Conservation (phyloP, 2,329 filamentous ascomycete genomes). For the Dactylellina leptospora region DNA sequence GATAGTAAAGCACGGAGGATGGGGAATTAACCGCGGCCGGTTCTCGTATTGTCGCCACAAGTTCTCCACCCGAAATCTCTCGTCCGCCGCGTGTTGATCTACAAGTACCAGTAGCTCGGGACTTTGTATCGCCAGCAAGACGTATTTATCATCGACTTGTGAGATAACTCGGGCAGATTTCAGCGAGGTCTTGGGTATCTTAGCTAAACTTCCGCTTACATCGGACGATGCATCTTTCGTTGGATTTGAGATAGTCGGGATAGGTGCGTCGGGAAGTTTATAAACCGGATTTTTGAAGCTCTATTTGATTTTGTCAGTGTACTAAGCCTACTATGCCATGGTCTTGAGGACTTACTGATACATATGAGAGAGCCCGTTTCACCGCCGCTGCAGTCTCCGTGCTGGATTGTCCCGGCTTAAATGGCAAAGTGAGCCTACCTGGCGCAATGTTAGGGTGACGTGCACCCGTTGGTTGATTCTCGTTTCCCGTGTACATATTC, state of each 20-base stretch:
- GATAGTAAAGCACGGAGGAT: slow-evolving; percentile 72
- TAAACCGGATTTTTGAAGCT: slow-evolving; percentile 23
- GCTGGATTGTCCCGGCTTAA: too few relatives aligned
- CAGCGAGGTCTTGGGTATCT: slow-evolving; percentile 71
- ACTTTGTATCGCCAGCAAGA: slow-evolving; percentile 64
- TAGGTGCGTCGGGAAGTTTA: slow-evolving; percentile 12
- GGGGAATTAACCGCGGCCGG: slow-evolving; percentile 62
- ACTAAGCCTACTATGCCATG: background rate
- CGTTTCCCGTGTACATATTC: too few relatives aligned
- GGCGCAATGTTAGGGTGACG: too few relatives aligned
- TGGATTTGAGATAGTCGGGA: slow-evolving; percentile 51
- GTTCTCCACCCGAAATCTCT: slow-evolving; percentile 79
- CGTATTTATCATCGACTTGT: slow-evolving; percentile 91
- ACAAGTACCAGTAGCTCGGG: slow-evolving; percentile 72
- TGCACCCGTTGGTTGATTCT: too few relatives aligned
- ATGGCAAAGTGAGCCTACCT: too few relatives aligned
- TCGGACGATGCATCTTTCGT: slow-evolving; percentile 55
- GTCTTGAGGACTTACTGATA: slow-evolving; percentile 7
- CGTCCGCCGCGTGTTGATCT: slow-evolving; percentile 95
- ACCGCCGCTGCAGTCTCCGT: too few relatives aligned
- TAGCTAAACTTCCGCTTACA: slow-evolving; percentile 14
- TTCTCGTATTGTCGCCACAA: slow-evolving; percentile 70
- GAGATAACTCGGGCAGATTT: slow-evolving; percentile 72
- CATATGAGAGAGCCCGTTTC: background rate
- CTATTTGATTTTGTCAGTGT: background rate